Evolutionary conservation across 2,329 filamentous ascomycete genomes (phyloP), one percentile per base, ranked within the genome.

Genomic region (Pseudopithomyces chartarum): DNA sequence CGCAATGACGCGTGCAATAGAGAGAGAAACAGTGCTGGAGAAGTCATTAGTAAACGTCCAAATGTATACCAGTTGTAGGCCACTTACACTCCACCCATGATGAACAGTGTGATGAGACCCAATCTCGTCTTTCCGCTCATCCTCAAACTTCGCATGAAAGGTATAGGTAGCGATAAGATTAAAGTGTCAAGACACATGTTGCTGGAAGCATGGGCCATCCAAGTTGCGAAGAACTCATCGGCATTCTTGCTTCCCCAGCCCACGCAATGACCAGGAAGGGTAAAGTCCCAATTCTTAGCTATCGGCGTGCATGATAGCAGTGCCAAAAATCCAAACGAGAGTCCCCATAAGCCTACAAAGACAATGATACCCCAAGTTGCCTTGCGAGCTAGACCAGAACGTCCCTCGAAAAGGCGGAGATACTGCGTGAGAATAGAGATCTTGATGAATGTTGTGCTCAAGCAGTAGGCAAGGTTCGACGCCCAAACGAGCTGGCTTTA

Each of bases 351-450:
- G 15, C 64, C 23, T 19, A 61, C 60, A 7, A 74, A 12, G 4
- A 57, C 53, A 44, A 75, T 65, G 20, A 73, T 47, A 17, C 33
- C 32, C 50, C 63, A 60, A 13, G 63, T 65, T 2, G 69, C 23
- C 19, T 53, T 57, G 3, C 62, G 60, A 1, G 71, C 67, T 6
- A 63, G 33, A 1, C 54, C 57, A 38, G 62, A 64, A 15, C 63
- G 55, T 51, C 66, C 63, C 12, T 66, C 61, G 57, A 75, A 76
- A 8, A 77, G 62, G 12, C 74, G 73, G 15, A 71, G 65, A 40
- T 75, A 77, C 52, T 77, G 74, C 38, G 74, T 63, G 2, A 77
- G 65, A 19, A 77, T 71, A 1, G 74, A 64, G 17, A 77, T 62
- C 46, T 77, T 77, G 57, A 77, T 74, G 12, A 74, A 68, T 2